These are phyloP conservation scores for Rhizopus delemar DNA, from an alignment of 371 early-diverging fungal genomes.

Conservation along the genomic window DNA sequence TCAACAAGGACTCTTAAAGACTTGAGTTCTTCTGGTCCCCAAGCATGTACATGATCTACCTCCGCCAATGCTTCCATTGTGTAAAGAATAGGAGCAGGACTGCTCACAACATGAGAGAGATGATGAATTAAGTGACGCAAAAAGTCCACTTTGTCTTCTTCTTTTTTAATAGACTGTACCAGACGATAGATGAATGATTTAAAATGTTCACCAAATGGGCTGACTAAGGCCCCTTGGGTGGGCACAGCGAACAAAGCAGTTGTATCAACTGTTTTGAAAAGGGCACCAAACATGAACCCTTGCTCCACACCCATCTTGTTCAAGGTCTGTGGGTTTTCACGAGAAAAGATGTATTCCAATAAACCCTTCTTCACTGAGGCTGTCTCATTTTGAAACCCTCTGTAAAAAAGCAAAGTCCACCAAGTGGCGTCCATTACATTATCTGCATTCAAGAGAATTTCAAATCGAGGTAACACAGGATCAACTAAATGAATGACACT, in stretches of 20 bases:
- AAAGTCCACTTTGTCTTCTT: constrained; percentile 34
- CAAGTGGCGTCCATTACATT: constrained; percentile 38
- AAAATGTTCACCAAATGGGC: constrained; percentile 49
- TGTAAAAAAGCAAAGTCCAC: constrained; percentile 47
- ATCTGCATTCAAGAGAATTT: constrained; percentile 28
- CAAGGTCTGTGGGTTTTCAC: constrained; percentile 27
- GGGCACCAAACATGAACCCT: constrained; percentile 44
- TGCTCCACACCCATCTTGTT: constrained; percentile 32
- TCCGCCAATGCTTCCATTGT: constrained; percentile 44
- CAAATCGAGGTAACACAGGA: constrained; percentile 47
- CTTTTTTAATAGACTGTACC: constrained; percentile 20
- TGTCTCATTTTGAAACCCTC: constrained; percentile 49
- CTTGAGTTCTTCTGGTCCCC: constrained; percentile 51
- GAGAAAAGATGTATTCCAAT: constrained; percentile 41
- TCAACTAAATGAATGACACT: constrained; percentile 55
- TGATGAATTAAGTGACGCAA: constrained; percentile 45
- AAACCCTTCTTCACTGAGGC: constrained; percentile 41
- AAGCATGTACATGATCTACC: constrained; percentile 23
- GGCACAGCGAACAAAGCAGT: constrained; percentile 41
- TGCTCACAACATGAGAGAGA: constrained; percentile 39
- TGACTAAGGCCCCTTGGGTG: constrained; percentile 45
- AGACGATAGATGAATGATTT: constrained; percentile 27
- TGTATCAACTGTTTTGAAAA: constrained; percentile 38
- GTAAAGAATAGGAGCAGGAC: constrained; percentile 42
- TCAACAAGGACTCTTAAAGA: constrained; percentile 44